Evolutionary conservation across 2,329 filamentous ascomycete genomes (phyloP).

Genomic region (Verticillium zaregamsianum): DNA sequence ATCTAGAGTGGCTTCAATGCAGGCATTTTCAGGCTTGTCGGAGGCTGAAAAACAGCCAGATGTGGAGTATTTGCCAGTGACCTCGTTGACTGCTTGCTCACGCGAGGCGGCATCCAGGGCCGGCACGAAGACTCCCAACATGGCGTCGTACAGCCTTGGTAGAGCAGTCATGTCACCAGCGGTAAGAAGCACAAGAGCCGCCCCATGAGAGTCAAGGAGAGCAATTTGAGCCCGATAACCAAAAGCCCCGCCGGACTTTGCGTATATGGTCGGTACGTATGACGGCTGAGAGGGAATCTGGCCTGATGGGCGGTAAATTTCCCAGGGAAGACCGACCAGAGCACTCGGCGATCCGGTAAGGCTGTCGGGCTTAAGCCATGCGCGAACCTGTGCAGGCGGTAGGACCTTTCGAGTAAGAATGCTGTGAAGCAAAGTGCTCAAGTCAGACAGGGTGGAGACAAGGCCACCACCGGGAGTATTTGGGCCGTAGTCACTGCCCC

Average conservation of each 20-base stretch:
- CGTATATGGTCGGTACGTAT: conserved; percentile 23
- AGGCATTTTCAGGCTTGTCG: too few relatives aligned
- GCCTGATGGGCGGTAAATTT: conserved; percentile 24
- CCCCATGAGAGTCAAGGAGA: conserved; percentile 29
- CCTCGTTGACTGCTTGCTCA: conserved; percentile 16
- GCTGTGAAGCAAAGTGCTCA: conserved; percentile 21
- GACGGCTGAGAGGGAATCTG: conserved; percentile 23
- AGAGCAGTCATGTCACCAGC: conserved; percentile 24
- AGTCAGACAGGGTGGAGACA: conserved; percentile 27
- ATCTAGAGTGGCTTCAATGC: too few relatives aligned
- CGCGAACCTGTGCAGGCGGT: conserved; percentile 17
- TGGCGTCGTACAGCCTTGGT: conserved; percentile 19
- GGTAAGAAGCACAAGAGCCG: conserved; percentile 24
- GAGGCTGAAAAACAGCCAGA: conserved; percentile 1
- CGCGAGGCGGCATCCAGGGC: conserved; percentile 23
- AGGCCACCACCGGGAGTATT: conserved; percentile 29
- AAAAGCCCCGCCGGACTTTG: conserved; percentile 28
- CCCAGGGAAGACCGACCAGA: conserved; percentile 32
- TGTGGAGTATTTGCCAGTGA: conserved; percentile 12
- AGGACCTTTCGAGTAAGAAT: conserved; percentile 22
- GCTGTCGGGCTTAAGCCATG: conserved; percentile 30
- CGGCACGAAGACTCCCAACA: conserved; percentile 21
- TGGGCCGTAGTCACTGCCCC: conserved; percentile 27
- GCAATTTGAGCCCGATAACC: conserved; percentile 29
- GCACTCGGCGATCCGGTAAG: conserved; percentile 22